Base-by-base conservation (phyloP, 768 basidiomycete species). In the Boletellus ananiceps region DNA sequence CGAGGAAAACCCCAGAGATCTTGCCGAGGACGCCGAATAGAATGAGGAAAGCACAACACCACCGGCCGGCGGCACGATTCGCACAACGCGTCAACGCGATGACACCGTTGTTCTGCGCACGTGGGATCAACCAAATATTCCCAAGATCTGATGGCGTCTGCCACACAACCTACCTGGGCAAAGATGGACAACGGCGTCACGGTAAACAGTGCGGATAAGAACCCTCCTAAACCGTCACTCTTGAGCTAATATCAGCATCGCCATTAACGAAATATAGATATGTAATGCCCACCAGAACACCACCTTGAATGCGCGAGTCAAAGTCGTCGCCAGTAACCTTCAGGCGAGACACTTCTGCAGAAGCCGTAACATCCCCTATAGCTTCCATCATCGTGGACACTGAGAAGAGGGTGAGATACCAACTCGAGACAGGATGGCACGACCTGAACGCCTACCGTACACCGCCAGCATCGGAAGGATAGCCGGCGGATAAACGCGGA, bases 41-140 rank as follows among this genome's bases (percentile, higher is more conserved):
- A 58, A 92, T 83, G 59, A 91, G 78, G 74, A 92, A 88, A 51
- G 64, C 64, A 59, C 87, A 88, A 58, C 88, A 92, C 79, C 83
- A 86, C 16, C 84, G 78, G 13, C 88, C 90, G 0, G 90, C 88
- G 4, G 74, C 71, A 27, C 86, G 78, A 63, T 86, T 91, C 5
- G 90, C 90, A 56, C 90, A 92, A 1, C 88, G 83, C 0, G 91
- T 92, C 51, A 93, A 80, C 15, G 83, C 84, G 40, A 92, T 91
- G 29, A 88, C 85, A 33, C 86, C 86, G 57, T 88, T 88, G 59
- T 89, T 89, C 74, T 87, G 63, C 3, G 8, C 21, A 16, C 12
- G 5, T 1, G 15, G 29, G 3, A 7, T 50, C 2, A 47, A 38
- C 21, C 8, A 2, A 44, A 6, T 2, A 5, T 12, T 38, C 8